Base-by-base conservation (phyloP, 441 rosid genomes). In the Gossypium gossypioides region DNA sequence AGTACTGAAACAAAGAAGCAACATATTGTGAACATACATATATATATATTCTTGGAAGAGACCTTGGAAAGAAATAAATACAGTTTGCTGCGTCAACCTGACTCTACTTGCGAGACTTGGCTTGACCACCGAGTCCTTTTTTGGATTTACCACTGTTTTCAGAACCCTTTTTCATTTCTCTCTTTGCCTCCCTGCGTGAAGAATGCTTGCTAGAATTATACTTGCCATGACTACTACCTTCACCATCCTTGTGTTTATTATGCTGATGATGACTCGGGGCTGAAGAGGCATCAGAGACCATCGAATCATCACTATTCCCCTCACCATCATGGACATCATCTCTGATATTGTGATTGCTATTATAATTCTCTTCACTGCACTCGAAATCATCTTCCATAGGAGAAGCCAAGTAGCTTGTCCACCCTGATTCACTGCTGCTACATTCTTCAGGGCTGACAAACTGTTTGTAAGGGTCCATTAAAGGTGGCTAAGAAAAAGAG, bases 351-450 rank as follows among this genome's bases (percentile, higher is more conserved):
- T 72, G 77, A n/a, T 66, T 44, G 56, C 29, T 74, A 61, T 75
- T 73, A 6, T 59, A 72, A 57, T 81, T 68, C 9, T 79, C 80
- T 18, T 83, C 87, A 75, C 80, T 81, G 6, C 81, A 81, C 0
- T 71, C 69, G 2, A 73, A 87, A 25, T 90, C 93, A 77, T 86
- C 89, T 76, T 85, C 62, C 78, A 77, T 82, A 6, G 98, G 93
- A 6, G 97, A 89, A 16, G 79, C 88, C 34, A 91, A 81, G 82
- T 93, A 93, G 67, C 75, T 85, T 15, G 98, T 93, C 98, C 97
- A 93, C 18, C 98, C 98, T 0, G 98, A 93, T 83, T 93, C 98
- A 73, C 89, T 93, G 87, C 97, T 93, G 83, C 96, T 89, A 52
- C 93, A 86, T 60, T 80, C 97, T 84, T 92, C 97, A 6, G 78